phyloP scores from a whole-genome alignment of 2,329 filamentous ascomycete species.

The Colletotrichum eremochloae region DNA sequence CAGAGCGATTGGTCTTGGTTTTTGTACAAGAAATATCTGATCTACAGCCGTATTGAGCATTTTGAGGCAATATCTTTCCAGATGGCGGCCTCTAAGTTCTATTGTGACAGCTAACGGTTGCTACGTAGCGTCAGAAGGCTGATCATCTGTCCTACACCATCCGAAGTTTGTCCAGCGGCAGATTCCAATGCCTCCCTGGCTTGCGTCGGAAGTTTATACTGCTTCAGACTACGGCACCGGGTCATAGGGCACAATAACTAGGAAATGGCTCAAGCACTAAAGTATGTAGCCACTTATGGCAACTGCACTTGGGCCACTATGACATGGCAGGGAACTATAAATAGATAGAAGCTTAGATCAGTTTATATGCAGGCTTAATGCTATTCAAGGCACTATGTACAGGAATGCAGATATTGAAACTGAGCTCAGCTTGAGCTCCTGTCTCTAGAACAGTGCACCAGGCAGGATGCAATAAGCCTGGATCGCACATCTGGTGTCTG shows the following conservation, averaged over 20 bases:
- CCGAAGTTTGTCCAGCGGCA: background rate
- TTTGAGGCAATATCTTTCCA: constrained; percentile 19
- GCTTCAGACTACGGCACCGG: background rate
- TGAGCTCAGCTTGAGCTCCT: constrained; percentile 2
- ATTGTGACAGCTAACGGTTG: constrained; percentile 8
- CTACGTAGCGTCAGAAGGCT: background rate
- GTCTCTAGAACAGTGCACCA: constrained; percentile 22
- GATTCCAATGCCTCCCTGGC: too few species aligned
- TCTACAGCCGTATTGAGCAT: background rate
- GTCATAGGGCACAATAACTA: background rate
- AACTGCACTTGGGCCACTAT: background rate
- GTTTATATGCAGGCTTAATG: constrained; percentile 41
- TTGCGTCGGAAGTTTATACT: background rate
- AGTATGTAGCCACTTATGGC: too few species aligned
- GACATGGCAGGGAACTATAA: background rate
- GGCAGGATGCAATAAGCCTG: constrained; percentile 34
- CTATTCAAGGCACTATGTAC: constrained; percentile 40
- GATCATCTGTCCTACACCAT: background rate
- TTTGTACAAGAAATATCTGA: background rate
- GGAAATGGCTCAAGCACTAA: background rate
- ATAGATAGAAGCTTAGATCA: background rate
- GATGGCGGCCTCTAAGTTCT: background rate
- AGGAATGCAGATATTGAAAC: constrained; percentile 32
- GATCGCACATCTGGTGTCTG: constrained; percentile 37
- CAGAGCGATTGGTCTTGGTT: too few species aligned